Evolutionary conservation across 1,284 basidiomycete genomes (phyloP).

Genomic region (Boletus mariae): DNA sequence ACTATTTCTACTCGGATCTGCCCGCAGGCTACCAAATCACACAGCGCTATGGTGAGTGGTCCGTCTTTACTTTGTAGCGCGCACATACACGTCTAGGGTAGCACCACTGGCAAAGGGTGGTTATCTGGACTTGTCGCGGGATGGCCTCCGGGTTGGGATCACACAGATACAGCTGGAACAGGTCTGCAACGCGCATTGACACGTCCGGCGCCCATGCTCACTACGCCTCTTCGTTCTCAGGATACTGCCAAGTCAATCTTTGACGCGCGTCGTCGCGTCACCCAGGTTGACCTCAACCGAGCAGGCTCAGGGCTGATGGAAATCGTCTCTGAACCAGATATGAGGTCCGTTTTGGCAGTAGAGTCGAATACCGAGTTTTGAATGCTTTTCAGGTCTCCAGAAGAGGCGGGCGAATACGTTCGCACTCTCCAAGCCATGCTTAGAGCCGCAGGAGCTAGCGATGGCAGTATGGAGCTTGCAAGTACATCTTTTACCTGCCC

Average conservation of each 20-base stretch:
- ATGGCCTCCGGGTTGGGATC: constrained; percentile 63
- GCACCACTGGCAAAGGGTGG: constrained; percentile 83
- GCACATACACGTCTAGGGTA: constrained; percentile 18
- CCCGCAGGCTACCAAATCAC: constrained; percentile 97
- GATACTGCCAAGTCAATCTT: constrained; percentile 93
- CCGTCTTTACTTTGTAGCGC: neutral
- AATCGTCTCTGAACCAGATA: constrained; percentile 93
- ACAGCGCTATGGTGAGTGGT: constrained; percentile 77
- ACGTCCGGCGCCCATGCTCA: neutral
- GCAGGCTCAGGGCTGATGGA: constrained; percentile 91
- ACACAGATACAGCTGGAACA: constrained; percentile 97
- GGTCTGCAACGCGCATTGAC: constrained; percentile 42
- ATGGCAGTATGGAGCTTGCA: constrained; percentile 98
- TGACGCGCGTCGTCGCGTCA: constrained; percentile 50
- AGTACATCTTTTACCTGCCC: constrained; percentile 7
- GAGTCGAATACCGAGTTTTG: constrained; percentile 6
- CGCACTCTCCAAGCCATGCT: constrained; percentile 80
- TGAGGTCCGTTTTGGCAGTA: constrained; percentile 51
- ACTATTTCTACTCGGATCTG: constrained; percentile 97
- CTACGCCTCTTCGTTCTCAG: constrained; percentile 36
- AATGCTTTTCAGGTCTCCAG: constrained; percentile 64
- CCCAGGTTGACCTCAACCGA: constrained; percentile 86
- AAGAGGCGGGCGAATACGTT: constrained; percentile 91
- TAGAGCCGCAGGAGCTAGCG: constrained; percentile 82
- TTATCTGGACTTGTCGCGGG: constrained; percentile 47